Base-by-base conservation (phyloP, 2,329 filamentous ascomycete species). In the Colletotrichum musae region DNA sequence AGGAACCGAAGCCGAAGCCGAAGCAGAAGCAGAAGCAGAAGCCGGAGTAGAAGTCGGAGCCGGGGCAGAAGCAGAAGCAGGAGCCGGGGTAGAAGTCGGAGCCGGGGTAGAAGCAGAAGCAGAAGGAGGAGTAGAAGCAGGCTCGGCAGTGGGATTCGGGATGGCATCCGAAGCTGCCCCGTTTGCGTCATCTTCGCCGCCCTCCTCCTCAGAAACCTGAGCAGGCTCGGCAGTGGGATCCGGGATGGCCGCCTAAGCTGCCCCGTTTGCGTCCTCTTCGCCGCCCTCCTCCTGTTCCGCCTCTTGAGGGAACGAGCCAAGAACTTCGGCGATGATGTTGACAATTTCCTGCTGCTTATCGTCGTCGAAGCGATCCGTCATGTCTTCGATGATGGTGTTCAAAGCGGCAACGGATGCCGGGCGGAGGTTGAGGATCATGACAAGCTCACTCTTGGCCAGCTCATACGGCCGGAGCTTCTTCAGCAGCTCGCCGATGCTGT, bases 341-440 rank as follows among this genome's bases (percentile, higher is more conserved):
- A 92, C 81, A 56, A 93, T 88, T 67, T 86, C 83, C 68, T 85
- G 79, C 73, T 91, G 89, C 77, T 91, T 82, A 53, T 89, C 86
- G 21, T 87, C 85, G 53, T 78, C 82, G 75, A 91, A 91, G 7
- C 91, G 86, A 43, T 84, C 82, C 65, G 87, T 84, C 82, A 91
- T 87, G 72, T 93, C 89, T 78, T 93, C 90, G 41, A 93, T 82
- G 58, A 92, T 83, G 16, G 87, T 87, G 74, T 90, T 90, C 72
- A 93, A 82, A 53, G 86, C 85, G 4, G 86, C 85, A 36, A 85
- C 81, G 32, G 84, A 87, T 24, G 84, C 83, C 0, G 91, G 91
- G 12, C 91, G 85, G 51, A 91, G 80, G 76, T 93, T 93, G 73
- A 92, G 77, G 56, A 93, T 87, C 88, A 92, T 91, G 75, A 93